Base-by-base conservation (phyloP, 1,139 yeast genomes). In the Candida labiduridarum region DNA sequence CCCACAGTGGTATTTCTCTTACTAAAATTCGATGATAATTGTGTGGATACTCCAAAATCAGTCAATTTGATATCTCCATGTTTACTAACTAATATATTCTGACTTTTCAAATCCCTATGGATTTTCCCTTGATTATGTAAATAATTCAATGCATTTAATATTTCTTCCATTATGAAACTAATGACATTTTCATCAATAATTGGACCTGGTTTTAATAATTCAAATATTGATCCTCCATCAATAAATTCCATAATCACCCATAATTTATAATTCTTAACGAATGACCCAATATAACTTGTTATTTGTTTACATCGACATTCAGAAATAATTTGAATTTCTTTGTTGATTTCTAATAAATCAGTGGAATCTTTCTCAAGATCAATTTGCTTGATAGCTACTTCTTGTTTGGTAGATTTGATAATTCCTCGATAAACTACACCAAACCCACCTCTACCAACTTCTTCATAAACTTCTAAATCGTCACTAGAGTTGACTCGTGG, bases 1-100 rank as follows among this genome's bases (percentile, higher is more conserved):
- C 99, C 99, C 8, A 94, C 99, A 61, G 96, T 94, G 0, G 99
- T 94, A 59, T 88, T 86, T 56, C 96, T 65, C 50, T 84, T 80
- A 46, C 87, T 89, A 66, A 88, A 78, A 67, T 84, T 89, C 60
- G 83, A 89, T 30, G 91, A 87, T 49, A 85, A 79, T 68, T 87
- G 97, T 16, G 92, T 89, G 1, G 97, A 95, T 3, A 94, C 96
- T 1, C 99, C 99, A 71, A 94, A 94, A 68, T 95, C 99, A 2
- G 97, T 97, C 49, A 94, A 77, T 63, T 94, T 94, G 27, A 92
- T 94, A n/a, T 80, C 85, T 0, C 96, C 96, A 8, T 67, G 64
- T 12, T 74, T 72, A 41, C 85, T 83, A n/a, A 90, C 65, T 33
- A 90, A 69, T 15, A 90, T 81, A 61, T 90, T 90, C 39, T 95